Evolutionary conservation across 768 basidiomycete species (phyloP).

Genomic region (Postia placenta): DNA sequence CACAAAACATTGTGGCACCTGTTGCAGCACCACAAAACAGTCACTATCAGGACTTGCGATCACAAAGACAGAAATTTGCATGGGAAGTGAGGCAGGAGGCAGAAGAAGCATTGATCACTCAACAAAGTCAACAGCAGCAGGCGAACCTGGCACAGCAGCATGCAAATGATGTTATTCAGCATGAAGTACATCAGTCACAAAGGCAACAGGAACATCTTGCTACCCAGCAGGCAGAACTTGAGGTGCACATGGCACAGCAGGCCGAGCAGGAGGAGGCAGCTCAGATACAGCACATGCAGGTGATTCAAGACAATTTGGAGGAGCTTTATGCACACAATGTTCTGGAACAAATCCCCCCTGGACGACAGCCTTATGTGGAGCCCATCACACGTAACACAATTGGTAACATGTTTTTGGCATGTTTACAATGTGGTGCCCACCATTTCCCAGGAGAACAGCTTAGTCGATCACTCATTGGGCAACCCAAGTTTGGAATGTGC

Average conservation of each 20-base stretch:
- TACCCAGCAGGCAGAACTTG: neutral
- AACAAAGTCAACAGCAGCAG: too few species aligned
- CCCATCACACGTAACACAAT: conserved; percentile 5
- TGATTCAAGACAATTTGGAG: neutral
- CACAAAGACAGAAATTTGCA: neutral
- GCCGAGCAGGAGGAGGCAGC: neutral
- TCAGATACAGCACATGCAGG: neutral
- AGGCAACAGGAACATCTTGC: neutral
- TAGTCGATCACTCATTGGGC: conserved; percentile 1
- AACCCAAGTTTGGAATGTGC: conserved; percentile 29
- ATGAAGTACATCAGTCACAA: neutral
- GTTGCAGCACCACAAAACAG: neutral
- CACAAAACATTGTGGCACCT: neutral
- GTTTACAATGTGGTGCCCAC: conserved; percentile 27
- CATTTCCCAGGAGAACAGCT: conserved; percentile 31
- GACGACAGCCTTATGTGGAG: neutral
- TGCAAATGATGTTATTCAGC: neutral
- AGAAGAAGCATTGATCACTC: too few species aligned
- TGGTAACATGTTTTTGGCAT: conserved; percentile 31
- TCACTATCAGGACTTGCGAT: neutral
- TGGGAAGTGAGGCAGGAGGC: neutral
- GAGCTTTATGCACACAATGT: neutral
- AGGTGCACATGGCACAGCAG: neutral
- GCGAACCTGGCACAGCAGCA: too few species aligned
- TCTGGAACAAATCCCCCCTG: neutral